Evolutionary conservation across 495 filamentous ascomycete species (phyloP), one percentile per base, ranked within the genome.

Genomic region (Glutinoglossum americanum): DNA sequence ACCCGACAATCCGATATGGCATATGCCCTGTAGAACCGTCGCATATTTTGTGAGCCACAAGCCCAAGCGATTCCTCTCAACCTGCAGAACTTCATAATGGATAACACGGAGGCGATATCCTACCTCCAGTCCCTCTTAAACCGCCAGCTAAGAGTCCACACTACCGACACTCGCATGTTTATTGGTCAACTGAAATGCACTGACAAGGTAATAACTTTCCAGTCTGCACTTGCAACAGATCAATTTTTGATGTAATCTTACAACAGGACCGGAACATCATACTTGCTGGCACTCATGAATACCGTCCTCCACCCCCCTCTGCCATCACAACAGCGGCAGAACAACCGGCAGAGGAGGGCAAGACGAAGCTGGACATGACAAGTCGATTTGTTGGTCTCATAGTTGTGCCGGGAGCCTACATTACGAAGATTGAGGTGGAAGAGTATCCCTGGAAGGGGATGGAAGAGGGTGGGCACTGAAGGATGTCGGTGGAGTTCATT

Each of bases 151-250:
- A 83, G 89, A 60, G 72, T 97, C 55, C 80, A 86, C 62, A 85
- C 83, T 27, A 85, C 81, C 4, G 92, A 97, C 67, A 75, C 72
- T 27, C 85, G 92, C 45, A 83, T 95, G 72, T 98, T 97, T 68
- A 74, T 87, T 39, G 92, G 92, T 35, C 72, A 78, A 58, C 85
- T 98, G 71, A 96, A 90, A 69, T 97, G 93, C 69, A 94, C 88
- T 23, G 92, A 98, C 72, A 80, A 84, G 54, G 92, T 94, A 62
- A 48, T 74, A 71, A 33, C 6, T 28, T n/a, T 54, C 33, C 49
- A 30, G 15, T 54, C 57, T 8, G 7, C 11, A 15, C 37, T 56
- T 41, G 17, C 13, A 26, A 9, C 15, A 0, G 19, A 21, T 13
- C 41, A 5, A 57, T 47, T 26, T 33, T 39, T 27, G 17, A 27